These are phyloP conservation scores for Alternaria triticina DNA, from an alignment of 2,329 filamentous ascomycete genomes.

Conservation along the genomic window DNA sequence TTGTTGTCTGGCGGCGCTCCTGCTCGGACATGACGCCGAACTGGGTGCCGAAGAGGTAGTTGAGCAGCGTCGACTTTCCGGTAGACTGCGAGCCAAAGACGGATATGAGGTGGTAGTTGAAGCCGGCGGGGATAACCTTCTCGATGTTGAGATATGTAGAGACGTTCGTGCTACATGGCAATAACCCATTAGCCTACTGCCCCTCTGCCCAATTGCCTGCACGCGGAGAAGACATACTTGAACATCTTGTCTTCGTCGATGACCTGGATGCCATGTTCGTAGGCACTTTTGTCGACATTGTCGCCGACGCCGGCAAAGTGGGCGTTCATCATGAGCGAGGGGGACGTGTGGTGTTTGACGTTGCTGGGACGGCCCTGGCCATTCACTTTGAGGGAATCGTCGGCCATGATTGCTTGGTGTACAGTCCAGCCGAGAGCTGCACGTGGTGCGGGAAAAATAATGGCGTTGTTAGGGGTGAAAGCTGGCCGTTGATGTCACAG, in stretches of 20 bases:
- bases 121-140: slow-evolving; percentile 84
- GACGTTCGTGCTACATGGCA: slow-evolving; percentile 68
- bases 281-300: slow-evolving; percentile 69
- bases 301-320: slow-evolving; percentile 77
- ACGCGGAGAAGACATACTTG: slow-evolving; percentile 69
- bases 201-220: not conserved
- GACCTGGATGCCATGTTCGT: slow-evolving; percentile 94
- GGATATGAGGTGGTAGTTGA: slow-evolving; percentile 99
- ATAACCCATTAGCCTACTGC: slow-evolving; percentile 25
- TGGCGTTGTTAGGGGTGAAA: slow-evolving; percentile 34
- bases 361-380: slow-evolving; percentile 45
- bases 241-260: slow-evolving; percentile 96
- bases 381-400: slow-evolving; percentile 41
- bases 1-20: slow-evolving; percentile 94
- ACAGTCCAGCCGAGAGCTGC: slow-evolving; percentile 31
- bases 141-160: slow-evolving; percentile 81
- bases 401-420: slow-evolving; percentile 37
- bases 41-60: slow-evolving; percentile 91
- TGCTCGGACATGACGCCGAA: slow-evolving; percentile 98
- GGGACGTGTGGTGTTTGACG: slow-evolving; percentile 51
- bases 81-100: slow-evolving; percentile 99
- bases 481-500: slow-evolving; percentile 49
- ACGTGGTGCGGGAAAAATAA: slow-evolving; percentile 42
- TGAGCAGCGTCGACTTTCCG: slow-evolving; percentile 95
- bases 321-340: slow-evolving; percentile 70